Conservation (phyloP, 2,329 filamentous ascomycete species). For the Apiospora marii region DNA sequence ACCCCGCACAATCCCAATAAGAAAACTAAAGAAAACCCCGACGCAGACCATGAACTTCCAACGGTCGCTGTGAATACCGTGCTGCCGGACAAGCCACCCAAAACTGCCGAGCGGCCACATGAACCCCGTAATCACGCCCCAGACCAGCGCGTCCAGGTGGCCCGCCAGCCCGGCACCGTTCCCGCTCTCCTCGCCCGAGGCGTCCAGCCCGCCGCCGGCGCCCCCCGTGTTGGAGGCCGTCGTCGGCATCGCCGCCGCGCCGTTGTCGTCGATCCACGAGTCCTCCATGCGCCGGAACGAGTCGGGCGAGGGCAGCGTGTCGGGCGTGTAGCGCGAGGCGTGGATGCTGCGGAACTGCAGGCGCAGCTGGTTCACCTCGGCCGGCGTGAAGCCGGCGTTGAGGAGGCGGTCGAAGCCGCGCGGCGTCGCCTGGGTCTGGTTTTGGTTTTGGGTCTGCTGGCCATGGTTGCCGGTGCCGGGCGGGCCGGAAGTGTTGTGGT, state of each 20-base stretch:
- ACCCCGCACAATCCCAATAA: conserved; percentile 46
- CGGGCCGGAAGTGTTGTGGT: not conserved
- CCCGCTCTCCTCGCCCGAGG: conserved; percentile 50
- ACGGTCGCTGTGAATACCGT: conserved; percentile 84
- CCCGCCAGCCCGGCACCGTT: conserved; percentile 57
- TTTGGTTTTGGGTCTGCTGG: not conserved
- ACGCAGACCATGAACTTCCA: conserved; percentile 88
- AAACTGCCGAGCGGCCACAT: conserved; percentile 91
- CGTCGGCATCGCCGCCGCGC: conserved; percentile 41
- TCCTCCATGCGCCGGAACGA: conserved; percentile 84
- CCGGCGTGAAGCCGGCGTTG: conserved; percentile 78
- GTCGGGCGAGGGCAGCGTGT: conserved; percentile 84
- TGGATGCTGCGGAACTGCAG: conserved; percentile 91
- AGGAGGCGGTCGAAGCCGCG: conserved; percentile 90
- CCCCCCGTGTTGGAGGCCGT: conserved; percentile 44
- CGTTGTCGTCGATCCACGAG: conserved; percentile 83
- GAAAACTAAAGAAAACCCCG: conserved; percentile 72
- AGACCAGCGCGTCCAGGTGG: conserved; percentile 84
- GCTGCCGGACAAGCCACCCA: conserved; percentile 85
- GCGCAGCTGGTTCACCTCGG: conserved; percentile 84
- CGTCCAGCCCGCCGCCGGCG: conserved; percentile 33
- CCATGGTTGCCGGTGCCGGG: not conserved
- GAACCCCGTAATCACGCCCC: conserved; percentile 90
- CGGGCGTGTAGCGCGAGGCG: conserved; percentile 81
- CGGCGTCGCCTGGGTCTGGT: conserved; percentile 52